These are phyloP conservation scores for Aspergillus haitiensis DNA, from an alignment of 495 filamentous ascomycete species.

Conservation along the genomic window DNA sequence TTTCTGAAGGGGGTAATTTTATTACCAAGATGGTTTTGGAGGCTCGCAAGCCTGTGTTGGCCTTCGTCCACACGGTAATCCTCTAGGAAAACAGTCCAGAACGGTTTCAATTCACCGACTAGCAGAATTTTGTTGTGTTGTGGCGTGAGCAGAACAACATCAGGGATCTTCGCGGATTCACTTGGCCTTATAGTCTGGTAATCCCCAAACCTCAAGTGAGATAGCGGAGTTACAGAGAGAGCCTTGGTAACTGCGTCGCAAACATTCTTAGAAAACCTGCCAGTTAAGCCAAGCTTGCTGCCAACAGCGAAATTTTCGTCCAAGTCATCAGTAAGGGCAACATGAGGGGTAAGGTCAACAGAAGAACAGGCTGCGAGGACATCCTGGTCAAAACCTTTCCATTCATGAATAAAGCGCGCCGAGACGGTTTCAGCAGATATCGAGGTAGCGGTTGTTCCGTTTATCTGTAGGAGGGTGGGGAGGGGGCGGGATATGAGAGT, in stretches of 20 bases:
- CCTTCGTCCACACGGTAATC: neutral
- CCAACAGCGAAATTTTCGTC: neutral
- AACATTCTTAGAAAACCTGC: neutral
- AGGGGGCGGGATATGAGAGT: neutral
- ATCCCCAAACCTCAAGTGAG: neutral
- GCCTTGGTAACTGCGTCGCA: neutral
- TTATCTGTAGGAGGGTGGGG: neutral
- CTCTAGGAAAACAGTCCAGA: neutral
- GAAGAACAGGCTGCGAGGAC: conserved; percentile 1
- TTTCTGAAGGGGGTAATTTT: neutral
- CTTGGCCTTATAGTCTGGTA: neutral
- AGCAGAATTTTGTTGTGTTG: neutral
- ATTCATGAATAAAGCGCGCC: neutral
- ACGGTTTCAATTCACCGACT: neutral
- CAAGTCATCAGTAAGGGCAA: neutral
- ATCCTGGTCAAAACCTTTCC: neutral
- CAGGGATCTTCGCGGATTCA: neutral
- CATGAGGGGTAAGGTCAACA: neutral
- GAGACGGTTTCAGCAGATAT: neutral
- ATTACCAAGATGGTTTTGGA: conserved; percentile 1
- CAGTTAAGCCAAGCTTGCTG: neutral
- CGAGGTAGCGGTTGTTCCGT: neutral
- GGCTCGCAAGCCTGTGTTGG: neutral
- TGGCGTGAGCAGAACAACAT: neutral
- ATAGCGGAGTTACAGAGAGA: neutral